phyloP scores from a whole-genome alignment of 2,329 filamentous ascomycete species.

The Rhinocladiella similis region DNA sequence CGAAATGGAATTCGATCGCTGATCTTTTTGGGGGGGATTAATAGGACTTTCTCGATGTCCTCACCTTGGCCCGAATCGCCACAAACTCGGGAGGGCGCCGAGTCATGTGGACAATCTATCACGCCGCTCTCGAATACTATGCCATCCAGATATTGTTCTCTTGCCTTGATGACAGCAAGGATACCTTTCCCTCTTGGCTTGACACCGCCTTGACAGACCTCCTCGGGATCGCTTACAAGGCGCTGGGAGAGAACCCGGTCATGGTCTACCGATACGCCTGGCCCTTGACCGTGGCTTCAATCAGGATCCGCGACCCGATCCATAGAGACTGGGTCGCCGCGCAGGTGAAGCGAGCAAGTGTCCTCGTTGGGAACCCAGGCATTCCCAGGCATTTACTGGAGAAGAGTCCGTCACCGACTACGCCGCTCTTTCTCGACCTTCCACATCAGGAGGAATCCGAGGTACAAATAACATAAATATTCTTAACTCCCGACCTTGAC shows the following conservation, averaged over 20 bases:
- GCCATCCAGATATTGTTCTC: conserved; percentile 9
- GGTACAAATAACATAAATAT: too few relatives aligned
- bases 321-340: conserved; percentile 10
- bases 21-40: neutral
- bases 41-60: conserved; percentile 10
- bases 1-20: too few relatives aligned
- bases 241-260: conserved; percentile 6
- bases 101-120: conserved; percentile 12
- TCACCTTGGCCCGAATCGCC: conserved; percentile 1
- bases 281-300: conserved; percentile 8
- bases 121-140: conserved; percentile 13
- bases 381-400: too few relatives aligned
- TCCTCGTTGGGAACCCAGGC: conserved; percentile 9
- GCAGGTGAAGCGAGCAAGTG: conserved; percentile 6
- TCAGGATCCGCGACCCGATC: conserved; percentile 10
- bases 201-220: conserved; percentile 2
- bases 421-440: too few relatives aligned
- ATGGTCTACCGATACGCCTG: conserved; percentile 12
- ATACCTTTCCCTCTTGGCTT: conserved; percentile 1
- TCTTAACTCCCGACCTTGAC: too few relatives aligned
- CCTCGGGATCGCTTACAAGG: conserved; percentile 11
- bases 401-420: too few relatives aligned
- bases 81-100: conserved; percentile 4
- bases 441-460: too few relatives aligned
- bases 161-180: conserved; percentile 1